Evolutionary conservation across 164 flowering plant genomes (phyloP).

Genomic region (Umbellularia californica): DNA sequence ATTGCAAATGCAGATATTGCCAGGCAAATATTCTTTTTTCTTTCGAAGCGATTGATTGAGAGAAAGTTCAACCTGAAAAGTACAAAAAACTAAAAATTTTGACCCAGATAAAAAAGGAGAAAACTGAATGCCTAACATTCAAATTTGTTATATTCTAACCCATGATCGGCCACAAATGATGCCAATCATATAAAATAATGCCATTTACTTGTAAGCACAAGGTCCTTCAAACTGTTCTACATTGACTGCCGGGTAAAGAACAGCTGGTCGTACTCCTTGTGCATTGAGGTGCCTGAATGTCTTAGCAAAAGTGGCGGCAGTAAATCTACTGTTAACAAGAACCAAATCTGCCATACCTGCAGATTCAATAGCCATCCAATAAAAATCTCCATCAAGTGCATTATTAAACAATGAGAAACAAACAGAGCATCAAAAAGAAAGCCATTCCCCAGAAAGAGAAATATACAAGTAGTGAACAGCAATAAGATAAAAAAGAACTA

Average conservation of each 20-base stretch:
- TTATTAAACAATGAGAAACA: neutral
- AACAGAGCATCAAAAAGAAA: neutral
- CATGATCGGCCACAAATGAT: conserved; percentile 14
- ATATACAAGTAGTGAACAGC: neutral
- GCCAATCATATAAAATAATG: conserved; percentile 27
- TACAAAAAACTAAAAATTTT: neutral
- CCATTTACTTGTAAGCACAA: conserved; percentile 51
- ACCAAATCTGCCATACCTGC: conserved; percentile 93
- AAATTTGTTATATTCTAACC: neutral
- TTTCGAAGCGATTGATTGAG: conserved; percentile 87
- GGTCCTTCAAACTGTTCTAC: conserved; percentile 77
- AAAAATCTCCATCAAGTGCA: neutral
- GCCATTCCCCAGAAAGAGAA: conserved; percentile 4
- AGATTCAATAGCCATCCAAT: conserved; percentile 10
- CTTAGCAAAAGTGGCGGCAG: conserved; percentile 78
- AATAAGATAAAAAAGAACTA: neutral
- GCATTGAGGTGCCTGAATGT: conserved; percentile 75
- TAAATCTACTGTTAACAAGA: conserved; percentile 90
- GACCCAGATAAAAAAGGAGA: neutral
- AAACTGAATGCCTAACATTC: neutral
- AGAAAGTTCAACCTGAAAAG: conserved; percentile 63
- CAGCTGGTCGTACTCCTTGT: conserved; percentile 67
- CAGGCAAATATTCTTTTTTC: conserved; percentile 85
- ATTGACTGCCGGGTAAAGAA: conserved; percentile 91
- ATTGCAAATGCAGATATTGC: conserved; percentile 80